phyloP scores from a whole-genome alignment of 1,284 basidiomycete species.

The Earliella scabrosa region DNA sequence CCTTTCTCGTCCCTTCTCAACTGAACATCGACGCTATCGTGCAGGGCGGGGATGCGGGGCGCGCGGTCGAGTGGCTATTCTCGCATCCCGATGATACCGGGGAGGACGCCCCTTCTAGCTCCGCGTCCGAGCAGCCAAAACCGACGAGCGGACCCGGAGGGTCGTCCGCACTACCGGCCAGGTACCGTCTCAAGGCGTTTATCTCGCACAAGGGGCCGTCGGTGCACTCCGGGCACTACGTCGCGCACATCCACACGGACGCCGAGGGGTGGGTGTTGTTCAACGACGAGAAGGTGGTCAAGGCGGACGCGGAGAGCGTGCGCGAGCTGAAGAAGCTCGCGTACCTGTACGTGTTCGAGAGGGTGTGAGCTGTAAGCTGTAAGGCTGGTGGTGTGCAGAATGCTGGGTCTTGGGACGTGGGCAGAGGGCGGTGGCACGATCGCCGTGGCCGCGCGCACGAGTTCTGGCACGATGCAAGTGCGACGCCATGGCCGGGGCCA shows the following conservation, averaged over 20 bases:
- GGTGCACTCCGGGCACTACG: constrained; percentile 95
- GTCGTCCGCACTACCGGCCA: constrained; percentile 69
- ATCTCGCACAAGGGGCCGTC: constrained; percentile 97
- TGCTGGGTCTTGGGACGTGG: constrained; percentile 2
- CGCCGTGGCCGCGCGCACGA: background rate
- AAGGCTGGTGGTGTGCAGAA: background rate
- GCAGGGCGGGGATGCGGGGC: constrained; percentile 77
- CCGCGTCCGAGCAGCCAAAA: constrained; percentile 28
- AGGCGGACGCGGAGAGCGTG: constrained; percentile 79
- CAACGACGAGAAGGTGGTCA: constrained; percentile 96
- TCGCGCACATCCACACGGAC: constrained; percentile 72
- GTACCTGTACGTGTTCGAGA: constrained; percentile 90
- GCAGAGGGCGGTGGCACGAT: constrained; percentile 11
- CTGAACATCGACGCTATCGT: background rate
- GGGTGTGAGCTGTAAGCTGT: too few species aligned
- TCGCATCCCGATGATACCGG: constrained; percentile 90
- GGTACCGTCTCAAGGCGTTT: constrained; percentile 87
- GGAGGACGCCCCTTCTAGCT: constrained; percentile 50
- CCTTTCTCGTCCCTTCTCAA: background rate
- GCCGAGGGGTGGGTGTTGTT: constrained; percentile 81
- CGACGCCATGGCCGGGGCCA: too few species aligned
- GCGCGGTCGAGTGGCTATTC: constrained; percentile 98
- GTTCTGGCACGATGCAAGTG: background rate
- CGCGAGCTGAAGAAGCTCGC: constrained; percentile 76
- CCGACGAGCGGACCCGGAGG: constrained; percentile 42